Conservation (phyloP, 192 early-diverging fungal genomes). For the Coemansia sp. region DNA sequence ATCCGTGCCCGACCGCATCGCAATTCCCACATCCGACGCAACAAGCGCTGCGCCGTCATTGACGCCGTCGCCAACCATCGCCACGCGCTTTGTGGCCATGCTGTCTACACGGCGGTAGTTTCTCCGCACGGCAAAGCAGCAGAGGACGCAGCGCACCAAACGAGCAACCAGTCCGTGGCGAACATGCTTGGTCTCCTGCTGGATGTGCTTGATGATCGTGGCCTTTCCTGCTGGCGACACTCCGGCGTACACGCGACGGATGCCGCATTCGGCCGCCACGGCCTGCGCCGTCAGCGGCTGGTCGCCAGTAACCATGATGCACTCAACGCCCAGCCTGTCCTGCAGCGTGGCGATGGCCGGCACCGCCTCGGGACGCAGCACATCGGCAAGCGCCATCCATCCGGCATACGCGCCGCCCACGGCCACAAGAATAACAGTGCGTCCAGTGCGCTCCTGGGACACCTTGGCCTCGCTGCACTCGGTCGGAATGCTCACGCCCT, state of each 20-base stretch:
- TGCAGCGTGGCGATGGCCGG: conserved; percentile 70
- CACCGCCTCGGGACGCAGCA: conserved; percentile 75
- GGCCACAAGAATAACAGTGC: conserved; percentile 80
- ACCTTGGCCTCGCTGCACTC: conserved; percentile 37
- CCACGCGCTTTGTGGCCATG: conserved; percentile 48
- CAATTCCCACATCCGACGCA: conserved; percentile 83
- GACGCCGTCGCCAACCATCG: conserved; percentile 97
- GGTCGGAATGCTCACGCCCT: conserved; percentile 53
- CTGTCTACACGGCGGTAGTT: neutral
- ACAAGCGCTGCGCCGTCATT: conserved; percentile 95
- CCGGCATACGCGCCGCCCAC: conserved; percentile 63
- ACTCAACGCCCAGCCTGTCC: conserved; percentile 67
- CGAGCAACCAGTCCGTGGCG: conserved; percentile 5
- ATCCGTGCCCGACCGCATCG: conserved; percentile 88
- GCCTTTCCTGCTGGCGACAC: conserved; percentile 91
- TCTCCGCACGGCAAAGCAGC: neutral
- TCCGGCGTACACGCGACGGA: conserved; percentile 84
- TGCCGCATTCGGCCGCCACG: conserved; percentile 83
- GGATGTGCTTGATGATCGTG: conserved; percentile 70
- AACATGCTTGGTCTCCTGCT: conserved; percentile 42
- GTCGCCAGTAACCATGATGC: conserved; percentile 94
- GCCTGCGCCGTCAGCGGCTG: conserved; percentile 79
- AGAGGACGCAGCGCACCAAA: conserved; percentile 4
- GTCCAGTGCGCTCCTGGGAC: conserved; percentile 66
- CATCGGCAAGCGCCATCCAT: conserved; percentile 82